Conservation (phyloP, 306 rosid species). For the Cajanus cajan region DNA sequence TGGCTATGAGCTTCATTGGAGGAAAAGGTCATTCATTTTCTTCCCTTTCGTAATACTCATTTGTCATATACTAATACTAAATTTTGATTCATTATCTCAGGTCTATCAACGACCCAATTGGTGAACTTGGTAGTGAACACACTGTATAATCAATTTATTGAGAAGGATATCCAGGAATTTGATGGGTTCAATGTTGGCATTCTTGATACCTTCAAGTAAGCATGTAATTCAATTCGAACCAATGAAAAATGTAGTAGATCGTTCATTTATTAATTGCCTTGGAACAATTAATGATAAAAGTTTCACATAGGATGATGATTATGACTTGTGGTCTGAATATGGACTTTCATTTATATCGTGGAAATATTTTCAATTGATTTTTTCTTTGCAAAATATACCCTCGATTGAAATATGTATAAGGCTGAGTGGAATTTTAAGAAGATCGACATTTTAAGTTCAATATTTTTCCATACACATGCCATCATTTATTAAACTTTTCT, state of each 20-base stretch:
- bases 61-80: neutral
- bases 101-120: slow-evolving; percentile 31
- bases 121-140: slow-evolving; percentile 1
- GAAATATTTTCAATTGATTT: neutral
- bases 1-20: slow-evolving; percentile 43
- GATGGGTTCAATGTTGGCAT: slow-evolving; percentile 44
- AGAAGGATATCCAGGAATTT: slow-evolving; percentile 18
- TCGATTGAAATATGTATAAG: too few species aligned
- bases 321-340: neutral
- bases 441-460: too few species aligned
- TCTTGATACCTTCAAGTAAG: slow-evolving; percentile 64
- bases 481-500: neutral
- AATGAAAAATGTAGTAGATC: neutral
- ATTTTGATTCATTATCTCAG: slow-evolving; percentile 37
- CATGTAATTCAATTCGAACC: neutral
- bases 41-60: neutral
- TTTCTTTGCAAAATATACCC: too few species aligned
- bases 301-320: neutral
- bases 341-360: neutral
- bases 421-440: too few species aligned
- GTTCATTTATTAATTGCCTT: neutral
- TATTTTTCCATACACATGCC: neutral
- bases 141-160: slow-evolving; percentile 34
- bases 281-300: neutral
- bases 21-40: slow-evolving; percentile 40